Conservation (phyloP, 1,284 basidiomycete species). For the Microbotryum intermedium region DNA sequence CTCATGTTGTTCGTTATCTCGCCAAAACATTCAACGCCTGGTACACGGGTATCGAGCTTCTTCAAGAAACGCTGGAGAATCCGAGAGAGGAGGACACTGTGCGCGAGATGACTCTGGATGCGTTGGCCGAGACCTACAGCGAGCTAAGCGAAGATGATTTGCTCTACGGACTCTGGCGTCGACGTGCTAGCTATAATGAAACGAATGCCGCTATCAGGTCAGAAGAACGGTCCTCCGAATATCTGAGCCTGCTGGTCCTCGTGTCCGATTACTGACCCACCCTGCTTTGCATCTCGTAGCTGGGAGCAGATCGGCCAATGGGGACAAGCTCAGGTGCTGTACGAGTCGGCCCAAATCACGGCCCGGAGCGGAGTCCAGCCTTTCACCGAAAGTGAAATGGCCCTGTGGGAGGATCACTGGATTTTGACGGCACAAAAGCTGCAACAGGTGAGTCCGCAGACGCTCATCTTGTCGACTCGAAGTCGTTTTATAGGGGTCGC, state of each 20-base stretch:
- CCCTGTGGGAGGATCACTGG: slow-evolving; percentile 99
- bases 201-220: slow-evolving; percentile 72
- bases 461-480: too few species aligned
- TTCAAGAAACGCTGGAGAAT: slow-evolving; percentile 65
- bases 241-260: slow-evolving; percentile 47
- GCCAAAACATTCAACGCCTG: slow-evolving; percentile 94
- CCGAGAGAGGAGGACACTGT: slow-evolving; percentile 62
- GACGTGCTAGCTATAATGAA: slow-evolving; percentile 76
- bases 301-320: slow-evolving; percentile 93
- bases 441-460: slow-evolving; percentile 48
- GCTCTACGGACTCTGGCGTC: slow-evolving; percentile 94
- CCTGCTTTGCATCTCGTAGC: background rate
- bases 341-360: slow-evolving; percentile 84
- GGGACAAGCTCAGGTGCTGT: slow-evolving; percentile 75
- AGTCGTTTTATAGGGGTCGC: too few species aligned
- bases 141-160: slow-evolving; percentile 94
- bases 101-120: slow-evolving; percentile 79
- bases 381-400: slow-evolving; percentile 93
- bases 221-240: background rate
- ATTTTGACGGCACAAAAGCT: slow-evolving; percentile 90
- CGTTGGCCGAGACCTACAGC: slow-evolving; percentile 89
- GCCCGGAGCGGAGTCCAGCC: slow-evolving; percentile 71
- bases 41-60: slow-evolving; percentile 82
- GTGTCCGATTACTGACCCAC: background rate
- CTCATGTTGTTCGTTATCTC: slow-evolving; percentile 91